Conservation (phyloP, 2,329 filamentous ascomycete species). For the Zalaria sp. region DNA sequence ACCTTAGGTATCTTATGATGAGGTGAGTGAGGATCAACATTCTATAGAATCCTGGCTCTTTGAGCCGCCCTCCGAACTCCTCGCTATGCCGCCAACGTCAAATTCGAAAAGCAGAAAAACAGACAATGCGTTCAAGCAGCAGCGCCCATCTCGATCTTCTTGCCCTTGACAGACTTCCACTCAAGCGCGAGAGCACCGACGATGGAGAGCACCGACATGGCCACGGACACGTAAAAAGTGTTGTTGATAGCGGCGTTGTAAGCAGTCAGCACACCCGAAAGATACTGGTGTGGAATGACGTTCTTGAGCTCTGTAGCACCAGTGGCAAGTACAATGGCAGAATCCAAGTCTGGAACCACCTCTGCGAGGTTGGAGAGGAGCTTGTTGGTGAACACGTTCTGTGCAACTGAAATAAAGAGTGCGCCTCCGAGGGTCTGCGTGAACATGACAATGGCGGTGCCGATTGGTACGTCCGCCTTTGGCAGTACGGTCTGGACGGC, state of each 20-base stretch:
- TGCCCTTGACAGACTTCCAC: constrained; percentile 50
- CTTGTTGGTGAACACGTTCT: constrained; percentile 37
- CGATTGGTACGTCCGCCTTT: constrained; percentile 29
- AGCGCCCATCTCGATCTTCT: constrained; percentile 24
- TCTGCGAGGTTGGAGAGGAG: constrained; percentile 25
- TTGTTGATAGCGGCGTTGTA: constrained; percentile 49
- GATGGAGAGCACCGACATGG: constrained; percentile 38
- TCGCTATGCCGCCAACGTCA: too few species aligned
- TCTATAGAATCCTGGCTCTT: too few species aligned
- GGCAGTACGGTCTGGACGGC: constrained; percentile 32
- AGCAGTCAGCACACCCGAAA: constrained; percentile 41
- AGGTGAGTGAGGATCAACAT: too few species aligned
- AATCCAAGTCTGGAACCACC: constrained; percentile 27
- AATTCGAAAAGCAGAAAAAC: too few species aligned
- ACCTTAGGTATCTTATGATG: too few species aligned
- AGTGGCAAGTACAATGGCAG: constrained; percentile 26
- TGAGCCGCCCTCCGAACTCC: too few species aligned
- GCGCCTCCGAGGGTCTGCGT: constrained; percentile 33
- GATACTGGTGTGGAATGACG: constrained; percentile 34
- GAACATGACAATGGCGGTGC: constrained; percentile 36
- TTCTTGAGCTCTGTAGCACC: constrained; percentile 47
- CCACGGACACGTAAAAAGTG: constrained; percentile 47
- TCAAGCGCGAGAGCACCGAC: constrained; percentile 43
- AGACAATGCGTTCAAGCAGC: constrained; percentile 3
- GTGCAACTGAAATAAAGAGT: constrained; percentile 34